These are phyloP conservation scores for Leonotis leonurus DNA, from an alignment of 257 asterid genomes.

Conservation along the genomic window DNA sequence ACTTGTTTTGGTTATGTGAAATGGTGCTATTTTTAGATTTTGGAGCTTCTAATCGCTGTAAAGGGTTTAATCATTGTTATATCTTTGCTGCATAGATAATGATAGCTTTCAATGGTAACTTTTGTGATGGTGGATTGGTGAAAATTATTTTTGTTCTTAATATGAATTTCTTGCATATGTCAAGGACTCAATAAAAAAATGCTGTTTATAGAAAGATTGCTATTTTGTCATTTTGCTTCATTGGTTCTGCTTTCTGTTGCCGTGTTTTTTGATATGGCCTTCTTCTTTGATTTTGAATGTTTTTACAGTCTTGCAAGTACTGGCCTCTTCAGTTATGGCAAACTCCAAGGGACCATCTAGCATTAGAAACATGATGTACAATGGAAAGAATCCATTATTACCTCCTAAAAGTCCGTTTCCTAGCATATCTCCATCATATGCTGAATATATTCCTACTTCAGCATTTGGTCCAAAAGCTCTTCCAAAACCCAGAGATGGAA, in stretches of 20 bases:
- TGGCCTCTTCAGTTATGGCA: constrained; percentile 45
- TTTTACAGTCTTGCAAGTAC: constrained; percentile 38
- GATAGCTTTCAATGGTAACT: neutral
- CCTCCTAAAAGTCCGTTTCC: constrained; percentile 97
- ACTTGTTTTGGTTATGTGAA: neutral
- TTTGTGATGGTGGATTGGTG: neutral
- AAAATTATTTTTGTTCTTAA: neutral
- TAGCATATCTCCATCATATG: constrained; percentile 51
- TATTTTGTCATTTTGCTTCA: constrained; percentile 3
- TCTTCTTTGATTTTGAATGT: constrained; percentile 1
- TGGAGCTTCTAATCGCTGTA: constrained; percentile 2
- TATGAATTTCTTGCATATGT: constrained; percentile 5
- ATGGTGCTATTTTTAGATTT: neutral
- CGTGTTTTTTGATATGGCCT: constrained; percentile 1
- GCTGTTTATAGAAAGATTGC: neutral
- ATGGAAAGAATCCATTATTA: constrained; percentile 59
- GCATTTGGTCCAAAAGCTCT: constrained; percentile 41
- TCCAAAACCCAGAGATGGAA: constrained; percentile 50
- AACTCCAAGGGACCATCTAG: constrained; percentile 78
- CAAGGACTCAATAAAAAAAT: neutral
- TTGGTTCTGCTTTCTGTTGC: constrained; percentile 3
- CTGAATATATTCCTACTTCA: constrained; percentile 57
- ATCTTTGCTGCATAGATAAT: neutral
- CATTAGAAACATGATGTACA: constrained; percentile 56
- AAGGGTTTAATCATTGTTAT: neutral